Evolutionary conservation across 257 asterid species (phyloP).

Genomic region (Leonotis leonurus): DNA sequence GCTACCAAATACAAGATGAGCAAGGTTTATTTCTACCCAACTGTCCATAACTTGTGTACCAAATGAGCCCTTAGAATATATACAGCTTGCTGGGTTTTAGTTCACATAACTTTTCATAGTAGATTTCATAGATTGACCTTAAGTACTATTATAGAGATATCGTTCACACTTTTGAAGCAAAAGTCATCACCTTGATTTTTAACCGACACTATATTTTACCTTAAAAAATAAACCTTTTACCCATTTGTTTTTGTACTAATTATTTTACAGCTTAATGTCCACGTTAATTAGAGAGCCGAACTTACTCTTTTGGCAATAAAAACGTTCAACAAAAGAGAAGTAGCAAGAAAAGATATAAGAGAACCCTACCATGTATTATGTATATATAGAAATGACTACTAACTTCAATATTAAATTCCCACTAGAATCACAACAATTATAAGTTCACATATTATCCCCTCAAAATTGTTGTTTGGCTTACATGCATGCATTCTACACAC

Average conservation of each 20-base stretch:
- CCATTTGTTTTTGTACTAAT: neutral
- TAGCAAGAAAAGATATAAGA: neutral
- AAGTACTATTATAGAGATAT: too few species aligned
- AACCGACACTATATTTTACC: neutral
- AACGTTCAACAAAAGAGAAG: neutral
- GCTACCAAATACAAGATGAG: too few species aligned
- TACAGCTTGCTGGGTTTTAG: too few species aligned
- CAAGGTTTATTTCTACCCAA: too few species aligned
- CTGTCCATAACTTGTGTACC: too few species aligned
- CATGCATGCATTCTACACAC: too few species aligned
- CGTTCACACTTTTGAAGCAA: too few species aligned
- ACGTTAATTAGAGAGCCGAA: neutral
- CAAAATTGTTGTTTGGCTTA: neutral
- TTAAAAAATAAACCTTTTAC: neutral
- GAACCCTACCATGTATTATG: neutral
- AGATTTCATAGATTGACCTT: too few species aligned
- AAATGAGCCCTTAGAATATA: too few species aligned
- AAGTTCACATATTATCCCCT: neutral
- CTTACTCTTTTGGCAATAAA: neutral
- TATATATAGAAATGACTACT: neutral
- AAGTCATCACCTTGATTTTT: too few species aligned
- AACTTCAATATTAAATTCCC: neutral
- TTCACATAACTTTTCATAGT: too few species aligned
- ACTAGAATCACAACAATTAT: neutral
- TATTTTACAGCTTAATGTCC: neutral